phyloP scores from a whole-genome alignment of 345 rosid genomes.

The Gossypium australe region DNA sequence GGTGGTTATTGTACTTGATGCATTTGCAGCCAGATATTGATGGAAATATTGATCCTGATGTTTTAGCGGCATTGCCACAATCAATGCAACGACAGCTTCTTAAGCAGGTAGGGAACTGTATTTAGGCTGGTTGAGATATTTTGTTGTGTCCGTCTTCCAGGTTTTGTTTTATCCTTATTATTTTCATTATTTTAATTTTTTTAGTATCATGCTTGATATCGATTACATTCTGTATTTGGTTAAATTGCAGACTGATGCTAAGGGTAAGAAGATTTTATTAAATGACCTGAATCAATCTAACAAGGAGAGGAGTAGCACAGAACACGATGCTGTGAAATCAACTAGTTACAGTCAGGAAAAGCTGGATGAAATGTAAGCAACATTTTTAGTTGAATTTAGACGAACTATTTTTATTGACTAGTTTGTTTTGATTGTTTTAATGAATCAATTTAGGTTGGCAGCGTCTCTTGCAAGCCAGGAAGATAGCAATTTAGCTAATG shows the following conservation, averaged over 20 bases:
- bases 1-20: neutral
- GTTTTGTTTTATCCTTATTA: neutral
- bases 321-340: constrained; percentile 11
- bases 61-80: constrained; percentile 81
- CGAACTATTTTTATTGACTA: neutral
- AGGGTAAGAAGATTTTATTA: constrained; percentile 11
- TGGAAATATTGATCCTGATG: constrained; percentile 70
- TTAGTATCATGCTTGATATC: neutral
- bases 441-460: constrained; percentile 43
- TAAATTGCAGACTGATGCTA: neutral
- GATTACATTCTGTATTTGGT: neutral
- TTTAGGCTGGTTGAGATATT: neutral
- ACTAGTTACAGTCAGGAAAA: constrained; percentile 33
- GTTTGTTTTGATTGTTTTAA: constrained; percentile 14
- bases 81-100: constrained; percentile 84
- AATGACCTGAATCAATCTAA: constrained; percentile 17
- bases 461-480: constrained; percentile 44
- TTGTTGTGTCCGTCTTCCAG: neutral
- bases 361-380: constrained; percentile 50
- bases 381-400: neutral
- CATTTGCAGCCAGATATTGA: constrained; percentile 40
- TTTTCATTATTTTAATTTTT: neutral
- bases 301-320: constrained; percentile 11
- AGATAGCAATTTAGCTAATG: constrained; percentile 17
- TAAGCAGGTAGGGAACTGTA: constrained; percentile 46